A percentile compares a stretch with the other conserved stretches of the same genome.
These are phyloP conservation scores for Exophiala sp. DNA, from an alignment of 2,329 filamentous ascomycete species.

Conservation along the genomic window DNA sequence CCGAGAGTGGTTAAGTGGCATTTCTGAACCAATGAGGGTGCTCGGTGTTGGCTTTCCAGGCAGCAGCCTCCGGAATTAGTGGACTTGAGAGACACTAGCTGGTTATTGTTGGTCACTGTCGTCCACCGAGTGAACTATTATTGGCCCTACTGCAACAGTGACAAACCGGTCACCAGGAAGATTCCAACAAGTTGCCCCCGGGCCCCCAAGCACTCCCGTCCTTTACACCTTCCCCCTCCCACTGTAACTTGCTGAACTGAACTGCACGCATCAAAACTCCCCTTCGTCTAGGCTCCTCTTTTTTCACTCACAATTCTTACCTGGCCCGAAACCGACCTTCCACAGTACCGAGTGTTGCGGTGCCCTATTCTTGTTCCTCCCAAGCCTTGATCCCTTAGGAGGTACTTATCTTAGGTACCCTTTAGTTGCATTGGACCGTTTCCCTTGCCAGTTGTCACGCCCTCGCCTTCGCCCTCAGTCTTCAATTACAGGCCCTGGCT, in stretches of 20 bases:
- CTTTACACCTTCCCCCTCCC: not conserved
- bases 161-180: not conserved
- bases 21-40: not conserved
- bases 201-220: not conserved
- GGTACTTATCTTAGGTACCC: not conserved
- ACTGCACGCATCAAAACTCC: not conserved
- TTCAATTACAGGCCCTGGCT: conserved; percentile 3
- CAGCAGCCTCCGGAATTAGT: not conserved
- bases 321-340: conserved; percentile 11
- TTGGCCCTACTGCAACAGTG: no score
- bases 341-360: conserved; percentile 1
- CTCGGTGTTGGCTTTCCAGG: not conserved
- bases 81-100: not conserved
- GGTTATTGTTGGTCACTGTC: no score
- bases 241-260: not conserved
- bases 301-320: conserved; percentile 12
- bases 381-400: not conserved
- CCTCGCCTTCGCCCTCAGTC: conserved; percentile 5
- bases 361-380: not conserved
- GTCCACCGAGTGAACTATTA: no score
- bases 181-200: no score
- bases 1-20: not conserved
- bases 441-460: conserved; percentile 3
- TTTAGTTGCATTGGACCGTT: conserved; percentile 6
- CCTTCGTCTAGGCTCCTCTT: conserved; percentile 4